Evolutionary conservation across 1,284 basidiomycete species (phyloP).

Genomic region (Ustilago bromivora): DNA sequence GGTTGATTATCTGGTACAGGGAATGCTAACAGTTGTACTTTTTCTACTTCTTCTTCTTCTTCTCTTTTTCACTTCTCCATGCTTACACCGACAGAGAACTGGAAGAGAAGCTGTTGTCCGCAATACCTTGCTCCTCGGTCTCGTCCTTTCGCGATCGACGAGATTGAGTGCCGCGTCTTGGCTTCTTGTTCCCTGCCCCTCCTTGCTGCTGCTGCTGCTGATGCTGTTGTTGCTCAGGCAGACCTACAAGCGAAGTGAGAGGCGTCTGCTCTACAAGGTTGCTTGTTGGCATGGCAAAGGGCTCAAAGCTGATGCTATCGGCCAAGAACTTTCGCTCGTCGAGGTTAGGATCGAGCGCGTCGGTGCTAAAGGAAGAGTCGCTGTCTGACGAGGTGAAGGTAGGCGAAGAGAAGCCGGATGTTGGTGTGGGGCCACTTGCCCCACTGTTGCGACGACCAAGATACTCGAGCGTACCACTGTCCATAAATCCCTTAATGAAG

Average conservation of each 20-base stretch:
- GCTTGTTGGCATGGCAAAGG: conserved; percentile 27
- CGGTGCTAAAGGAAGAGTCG: conserved; percentile 41
- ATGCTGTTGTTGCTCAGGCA: conserved; percentile 23
- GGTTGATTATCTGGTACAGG: conserved; percentile 16
- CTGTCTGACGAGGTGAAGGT: conserved; percentile 42
- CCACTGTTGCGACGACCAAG: conserved; percentile 21
- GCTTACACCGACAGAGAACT: not conserved
- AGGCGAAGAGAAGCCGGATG: conserved; percentile 34
- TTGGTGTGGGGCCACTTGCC: conserved; percentile 13
- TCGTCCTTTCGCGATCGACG: conserved; percentile 26
- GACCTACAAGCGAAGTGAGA: conserved; percentile 31
- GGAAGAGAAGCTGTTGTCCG: not conserved
- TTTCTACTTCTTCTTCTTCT: not conserved
- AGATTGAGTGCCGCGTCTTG: conserved; percentile 1
- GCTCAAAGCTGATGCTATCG: conserved; percentile 43
- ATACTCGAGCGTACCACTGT: conserved; percentile 22
- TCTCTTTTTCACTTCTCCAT: not conserved
- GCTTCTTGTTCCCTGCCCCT: conserved; percentile 3
- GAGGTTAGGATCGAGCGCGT: conserved; percentile 21
- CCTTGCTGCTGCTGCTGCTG: not conserved
- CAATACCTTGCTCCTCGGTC: conserved; percentile 2
- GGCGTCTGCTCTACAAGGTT: conserved; percentile 35
- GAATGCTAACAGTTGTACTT: not conserved
- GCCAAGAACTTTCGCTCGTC: conserved; percentile 34
- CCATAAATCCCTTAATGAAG: conserved; percentile 21